Conservation (phyloP, 257 asterid genomes). For the Solanum medicagineum region DNA sequence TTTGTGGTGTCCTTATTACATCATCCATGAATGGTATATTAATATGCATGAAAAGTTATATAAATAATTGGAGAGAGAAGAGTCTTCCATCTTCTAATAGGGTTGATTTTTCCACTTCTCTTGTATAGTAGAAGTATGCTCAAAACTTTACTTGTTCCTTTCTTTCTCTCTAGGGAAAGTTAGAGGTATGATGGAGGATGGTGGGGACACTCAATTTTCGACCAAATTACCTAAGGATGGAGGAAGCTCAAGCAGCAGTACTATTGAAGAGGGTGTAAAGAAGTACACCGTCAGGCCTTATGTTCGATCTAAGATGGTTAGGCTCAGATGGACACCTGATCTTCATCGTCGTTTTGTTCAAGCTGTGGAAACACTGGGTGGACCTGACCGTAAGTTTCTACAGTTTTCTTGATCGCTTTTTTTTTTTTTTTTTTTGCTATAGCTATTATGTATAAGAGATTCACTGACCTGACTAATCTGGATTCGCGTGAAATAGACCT, state of each 20-base stretch:
- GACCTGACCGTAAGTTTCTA: slow-evolving; percentile 54
- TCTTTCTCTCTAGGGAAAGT: not conserved
- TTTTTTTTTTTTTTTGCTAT: not conserved
- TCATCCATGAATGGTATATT: not conserved
- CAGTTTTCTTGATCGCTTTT: not conserved
- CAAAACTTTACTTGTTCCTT: not conserved
- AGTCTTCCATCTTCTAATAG: slow-evolving; percentile 40
- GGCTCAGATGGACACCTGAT: slow-evolving; percentile 88
- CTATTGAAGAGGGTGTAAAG: slow-evolving; percentile 50
- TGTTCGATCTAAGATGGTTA: slow-evolving; percentile 75
- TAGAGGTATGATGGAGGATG: slow-evolving; percentile 22
- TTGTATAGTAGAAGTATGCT: not conserved
- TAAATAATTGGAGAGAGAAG: slow-evolving; percentile 14
- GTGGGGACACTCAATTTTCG: slow-evolving; percentile 25
- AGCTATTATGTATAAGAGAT: not conserved
- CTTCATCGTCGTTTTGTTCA: slow-evolving; percentile 63
- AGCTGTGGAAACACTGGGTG: slow-evolving; percentile 80
- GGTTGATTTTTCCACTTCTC: slow-evolving; percentile 26
- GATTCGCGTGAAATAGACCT: not conserved
- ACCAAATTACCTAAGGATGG: slow-evolving; percentile 24
- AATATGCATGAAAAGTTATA: not conserved
- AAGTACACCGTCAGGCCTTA: slow-evolving; percentile 61
- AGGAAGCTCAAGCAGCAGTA: slow-evolving; percentile 74
- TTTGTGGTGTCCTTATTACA: not conserved
- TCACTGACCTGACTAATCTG: not conserved